A percentile compares a stretch with the other conserved stretches of the same genome.
These are phyloP conservation scores for Tillandsia leiboldiana DNA, from an alignment of 176 grass and related monocot species.

Conservation along the genomic window DNA sequence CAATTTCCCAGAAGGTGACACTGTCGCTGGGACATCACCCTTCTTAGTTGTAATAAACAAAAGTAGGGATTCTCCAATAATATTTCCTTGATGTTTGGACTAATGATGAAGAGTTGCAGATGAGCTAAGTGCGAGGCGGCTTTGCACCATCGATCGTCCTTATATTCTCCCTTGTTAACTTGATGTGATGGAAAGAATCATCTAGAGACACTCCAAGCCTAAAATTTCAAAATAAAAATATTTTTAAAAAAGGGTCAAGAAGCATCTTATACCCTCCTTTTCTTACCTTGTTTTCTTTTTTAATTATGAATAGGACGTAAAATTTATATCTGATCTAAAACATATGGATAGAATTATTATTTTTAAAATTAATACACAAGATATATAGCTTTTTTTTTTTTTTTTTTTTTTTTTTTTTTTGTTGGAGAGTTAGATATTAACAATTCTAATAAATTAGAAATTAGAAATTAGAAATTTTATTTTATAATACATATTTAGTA, in stretches of 20 bases:
- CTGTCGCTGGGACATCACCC: neutral
- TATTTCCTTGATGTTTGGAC: neutral
- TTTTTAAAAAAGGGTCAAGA: neutral
- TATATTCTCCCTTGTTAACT: constrained; percentile 43
- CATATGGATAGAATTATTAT: too few relatives aligned
- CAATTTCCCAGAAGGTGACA: neutral
- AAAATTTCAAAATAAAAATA: too few relatives aligned
- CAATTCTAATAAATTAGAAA: too few relatives aligned
- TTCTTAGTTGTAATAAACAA: neutral
- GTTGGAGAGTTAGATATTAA: too few relatives aligned
- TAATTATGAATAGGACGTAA: too few relatives aligned
- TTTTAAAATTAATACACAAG: too few relatives aligned
- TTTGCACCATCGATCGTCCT: constrained; percentile 36
- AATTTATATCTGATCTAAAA: too few relatives aligned
- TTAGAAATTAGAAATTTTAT: too few relatives aligned
- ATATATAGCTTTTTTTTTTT: too few relatives aligned
- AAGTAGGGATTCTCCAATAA: neutral
- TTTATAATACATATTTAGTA: too few relatives aligned
- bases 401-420: too few relatives aligned
- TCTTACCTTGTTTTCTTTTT: neutral
- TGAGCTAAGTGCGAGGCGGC: neutral
- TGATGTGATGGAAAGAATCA: constrained; percentile 52
- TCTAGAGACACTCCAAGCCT: constrained; percentile 13
- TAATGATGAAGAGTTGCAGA: neutral
- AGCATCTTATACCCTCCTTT: neutral